Evolutionary conservation across 345 rosid species (phyloP).

Genomic region (Bruguiera sexangula): DNA sequence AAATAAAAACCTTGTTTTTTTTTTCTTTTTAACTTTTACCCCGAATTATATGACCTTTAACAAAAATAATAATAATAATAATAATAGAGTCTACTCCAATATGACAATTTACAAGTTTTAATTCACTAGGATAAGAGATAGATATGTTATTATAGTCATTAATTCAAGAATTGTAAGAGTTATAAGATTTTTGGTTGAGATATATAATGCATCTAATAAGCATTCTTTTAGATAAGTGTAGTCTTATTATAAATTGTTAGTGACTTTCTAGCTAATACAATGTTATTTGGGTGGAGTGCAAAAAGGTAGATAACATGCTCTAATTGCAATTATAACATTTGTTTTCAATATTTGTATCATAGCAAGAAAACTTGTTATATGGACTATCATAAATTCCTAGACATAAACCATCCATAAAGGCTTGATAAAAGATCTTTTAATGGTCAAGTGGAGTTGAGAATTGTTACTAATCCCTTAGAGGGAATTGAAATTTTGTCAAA

Average conservation of each 20-base stretch:
- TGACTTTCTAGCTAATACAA: not conserved
- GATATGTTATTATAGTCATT: not conserved
- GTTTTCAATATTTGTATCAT: not conserved
- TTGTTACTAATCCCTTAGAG: not conserved
- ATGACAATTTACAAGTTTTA: too few species aligned
- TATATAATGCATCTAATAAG: not conserved
- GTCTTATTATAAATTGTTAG: not conserved
- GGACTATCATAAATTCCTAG: not conserved
- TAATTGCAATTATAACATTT: not conserved
- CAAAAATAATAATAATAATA: too few species aligned
- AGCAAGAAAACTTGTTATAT: conserved; percentile 1
- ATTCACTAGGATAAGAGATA: not conserved
- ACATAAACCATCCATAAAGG: not conserved
- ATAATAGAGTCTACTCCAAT: too few species aligned
- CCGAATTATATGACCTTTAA: too few species aligned
- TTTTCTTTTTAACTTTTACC: too few species aligned
- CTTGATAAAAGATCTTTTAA: not conserved
- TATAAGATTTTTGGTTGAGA: not conserved
- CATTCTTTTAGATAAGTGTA: not conserved
- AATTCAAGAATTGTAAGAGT: not conserved
- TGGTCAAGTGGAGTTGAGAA: not conserved
- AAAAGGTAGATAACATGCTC: not conserved
- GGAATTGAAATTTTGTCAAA: not conserved
- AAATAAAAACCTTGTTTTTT: too few species aligned
- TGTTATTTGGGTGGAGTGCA: conserved; percentile 1